Conservation (phyloP, 169 alveolate genomes). For the Sarcocystis neurona region DNA sequence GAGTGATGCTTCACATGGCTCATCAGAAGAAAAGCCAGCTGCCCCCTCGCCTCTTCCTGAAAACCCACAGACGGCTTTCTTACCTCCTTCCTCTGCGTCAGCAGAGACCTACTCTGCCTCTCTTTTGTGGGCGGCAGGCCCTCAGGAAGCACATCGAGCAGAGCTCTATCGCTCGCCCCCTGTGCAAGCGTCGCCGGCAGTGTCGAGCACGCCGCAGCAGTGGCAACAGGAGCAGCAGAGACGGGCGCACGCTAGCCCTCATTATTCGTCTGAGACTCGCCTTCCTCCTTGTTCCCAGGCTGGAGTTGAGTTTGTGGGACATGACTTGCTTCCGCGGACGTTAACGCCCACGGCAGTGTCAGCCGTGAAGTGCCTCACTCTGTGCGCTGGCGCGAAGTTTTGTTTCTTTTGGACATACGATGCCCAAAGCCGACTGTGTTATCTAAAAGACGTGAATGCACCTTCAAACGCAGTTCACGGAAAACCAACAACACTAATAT, state of each 20-base stretch:
- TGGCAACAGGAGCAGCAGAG: not conserved
- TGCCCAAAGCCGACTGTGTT: not conserved
- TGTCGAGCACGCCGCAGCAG: not conserved
- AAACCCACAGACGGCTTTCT: no score
- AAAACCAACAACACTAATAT: not conserved
- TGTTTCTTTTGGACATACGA: conserved; percentile 27
- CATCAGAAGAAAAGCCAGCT: no score
- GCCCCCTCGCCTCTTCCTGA: no score
- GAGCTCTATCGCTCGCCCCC: no score
- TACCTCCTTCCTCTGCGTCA: no score
- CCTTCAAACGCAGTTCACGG: not conserved
- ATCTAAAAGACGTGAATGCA: conserved; percentile 20
- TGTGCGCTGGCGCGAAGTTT: not conserved
- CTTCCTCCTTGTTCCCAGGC: conserved; percentile 15
- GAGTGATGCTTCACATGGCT: no score
- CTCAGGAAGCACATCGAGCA: no score
- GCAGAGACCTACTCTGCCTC: no score
- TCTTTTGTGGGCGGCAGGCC: no score
- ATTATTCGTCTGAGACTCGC: not conserved
- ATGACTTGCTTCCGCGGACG: not conserved
- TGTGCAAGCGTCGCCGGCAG: not conserved
- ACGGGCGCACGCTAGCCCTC: not conserved
- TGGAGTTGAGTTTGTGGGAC: conserved; percentile 4
- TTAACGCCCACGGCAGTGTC: not conserved
- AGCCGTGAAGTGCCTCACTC: not conserved